Evolutionary conservation across 2,329 filamentous ascomycete species (phyloP), one percentile per base, ranked within the genome.

Genomic region (Amylocarpus encephaloides): DNA sequence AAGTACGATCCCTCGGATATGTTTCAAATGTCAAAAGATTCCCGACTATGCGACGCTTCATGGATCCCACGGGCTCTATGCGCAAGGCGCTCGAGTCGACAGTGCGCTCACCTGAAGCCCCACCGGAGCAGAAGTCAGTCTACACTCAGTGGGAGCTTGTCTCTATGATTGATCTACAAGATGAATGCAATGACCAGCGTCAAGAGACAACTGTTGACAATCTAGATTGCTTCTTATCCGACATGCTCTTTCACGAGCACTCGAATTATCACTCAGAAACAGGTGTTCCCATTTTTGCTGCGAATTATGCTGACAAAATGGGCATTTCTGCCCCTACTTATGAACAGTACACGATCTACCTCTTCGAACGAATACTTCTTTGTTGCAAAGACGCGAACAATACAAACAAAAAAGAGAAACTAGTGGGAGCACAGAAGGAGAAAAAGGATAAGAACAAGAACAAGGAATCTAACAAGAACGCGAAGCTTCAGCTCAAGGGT

Each of bases 331-430:
- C 55, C 56, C 56, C 50, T 33, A 34, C 47, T 26, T 50, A 48
- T 46, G 43, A 61, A 35, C 60, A 95, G 87, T 98, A 97, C 67
- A 92, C 95, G 68, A 94, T 98, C 54, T 98, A 95, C 69, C 82
- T 98, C 29, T 98, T 98, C 68, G 88, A 97, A 67, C 87, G 82
- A 65, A 98, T 98, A 51, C 74, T 98, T 39, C 79, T 98, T 30
- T 97, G 93, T 69, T 97, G 93, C 79, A 98, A 97, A 73, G 93
- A 97, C 65, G 78, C 93, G 47, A 86, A 90, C 49, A 81, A 87
- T 11, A 89, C 84, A 67, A 96, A 96, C 72, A 76, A 68, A 46
- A 86, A 86, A 66, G 81, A 82, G 54, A 95, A 92, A 68, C 75
- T 97, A 59, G 75, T 78, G 51, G 68, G 68, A 33, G 51, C 52